Base-by-base conservation (phyloP, 352 stramenopile species). In the Phytophthora colocasiae region DNA sequence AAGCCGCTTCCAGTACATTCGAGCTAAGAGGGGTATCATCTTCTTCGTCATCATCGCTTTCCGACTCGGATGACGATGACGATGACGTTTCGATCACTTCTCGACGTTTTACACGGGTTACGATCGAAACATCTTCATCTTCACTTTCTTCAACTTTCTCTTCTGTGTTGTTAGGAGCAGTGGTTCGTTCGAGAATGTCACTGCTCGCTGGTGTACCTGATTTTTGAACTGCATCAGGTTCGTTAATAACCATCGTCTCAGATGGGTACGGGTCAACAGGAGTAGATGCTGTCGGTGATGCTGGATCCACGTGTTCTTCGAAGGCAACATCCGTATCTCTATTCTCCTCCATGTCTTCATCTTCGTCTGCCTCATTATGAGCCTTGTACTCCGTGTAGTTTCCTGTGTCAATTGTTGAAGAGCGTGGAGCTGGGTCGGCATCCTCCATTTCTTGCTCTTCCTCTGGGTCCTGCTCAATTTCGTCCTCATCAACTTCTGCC, bases 1-100 rank as follows among this genome's bases (percentile, higher is more conserved):
- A 64, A 19, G 85, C 83, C 15, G 85, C 83, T 40, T 91, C 82
- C 0, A 92, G 56, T n/a, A 71, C 75, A 53, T 87, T 91, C 12
- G 51, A 55, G 24, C 44, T 73, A 36, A 8, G 8, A 1, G 49
- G 26, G 11, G 27, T 45, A 14, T 62, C 43, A 24, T 47, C 45
- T 11, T 31, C 24, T 17, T 63, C 59, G 3, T 54, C 53, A 6
- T 74, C 63, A 3, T 76, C 67, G 2, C 69, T 68, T 53, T 78
- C 67, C 11, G 67, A 70, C 14, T 84, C 75, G 10, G 68, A 80
- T 17, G 78, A 78, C 7, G 72, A 86, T 1, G 69, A 80, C 11
- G 66, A 74, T n/a, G 57, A 73, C 24, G 41, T 55, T 3, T 40
- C 48, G 7, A 74, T 72, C 1, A 62, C 44, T 8, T 49, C 40